Conservation (phyloP, 2,329 filamentous ascomycete genomes). For the Trichothecium sympodiale region DNA sequence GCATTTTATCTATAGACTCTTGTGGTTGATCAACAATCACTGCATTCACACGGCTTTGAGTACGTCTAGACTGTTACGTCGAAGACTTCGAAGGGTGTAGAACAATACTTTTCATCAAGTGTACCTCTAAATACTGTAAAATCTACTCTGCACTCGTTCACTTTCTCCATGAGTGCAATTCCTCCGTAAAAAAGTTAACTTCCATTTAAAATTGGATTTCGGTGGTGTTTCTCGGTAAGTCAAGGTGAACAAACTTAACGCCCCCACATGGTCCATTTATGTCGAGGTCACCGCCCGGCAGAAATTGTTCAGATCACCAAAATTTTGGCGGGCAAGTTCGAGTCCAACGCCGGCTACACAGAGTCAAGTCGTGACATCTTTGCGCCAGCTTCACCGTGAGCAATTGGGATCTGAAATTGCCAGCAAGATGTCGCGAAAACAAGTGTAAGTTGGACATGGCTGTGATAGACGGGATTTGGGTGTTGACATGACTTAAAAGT, state of each 20-base stretch:
- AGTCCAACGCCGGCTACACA: background rate
- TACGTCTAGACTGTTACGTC: too few species aligned
- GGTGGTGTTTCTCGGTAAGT: slow-evolving; percentile 2
- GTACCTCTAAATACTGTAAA: too few species aligned
- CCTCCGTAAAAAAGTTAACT: too few species aligned
- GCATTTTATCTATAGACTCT: slow-evolving; percentile 1
- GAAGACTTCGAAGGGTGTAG: too few species aligned
- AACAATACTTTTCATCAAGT: too few species aligned
- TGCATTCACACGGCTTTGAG: too few species aligned
- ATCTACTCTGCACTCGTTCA: too few species aligned
- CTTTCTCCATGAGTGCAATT: too few species aligned
- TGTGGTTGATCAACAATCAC: background rate
- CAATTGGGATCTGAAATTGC: slow-evolving; percentile 6
- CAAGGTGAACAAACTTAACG: too few species aligned
- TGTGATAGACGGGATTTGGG: background rate
- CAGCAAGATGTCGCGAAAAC: slow-evolving; percentile 47
- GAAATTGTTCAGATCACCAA: slow-evolving; percentile 8
- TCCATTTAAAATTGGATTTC: too few species aligned
- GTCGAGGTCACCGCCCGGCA: slow-evolving; percentile 12
- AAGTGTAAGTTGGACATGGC: slow-evolving; percentile 27
- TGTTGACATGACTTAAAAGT: slow-evolving; percentile 27
- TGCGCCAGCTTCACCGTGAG: too few species aligned
- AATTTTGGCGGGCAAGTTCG: background rate
- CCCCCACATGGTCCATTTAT: too few species aligned
- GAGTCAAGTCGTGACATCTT: background rate